Percentiles rank a stretch among this genome's conserved stretches.
Evolutionary conservation across 2,329 filamentous ascomycete genomes (phyloP).

Genomic region (Colletotrichum filicis): DNA sequence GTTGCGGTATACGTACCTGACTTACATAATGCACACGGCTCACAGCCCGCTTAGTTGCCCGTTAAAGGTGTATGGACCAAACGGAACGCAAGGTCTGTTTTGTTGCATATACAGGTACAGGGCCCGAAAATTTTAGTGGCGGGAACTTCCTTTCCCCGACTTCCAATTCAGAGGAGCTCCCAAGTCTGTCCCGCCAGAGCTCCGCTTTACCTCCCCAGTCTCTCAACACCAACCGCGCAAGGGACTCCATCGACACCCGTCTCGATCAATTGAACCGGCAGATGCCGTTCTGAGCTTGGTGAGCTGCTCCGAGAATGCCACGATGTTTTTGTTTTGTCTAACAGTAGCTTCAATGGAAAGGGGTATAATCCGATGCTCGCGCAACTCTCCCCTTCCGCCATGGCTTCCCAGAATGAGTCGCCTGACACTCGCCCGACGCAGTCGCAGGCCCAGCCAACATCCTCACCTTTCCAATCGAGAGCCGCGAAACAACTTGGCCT

Average conservation of each 20-base stretch:
- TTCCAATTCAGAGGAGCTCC: slow-evolving; percentile 21
- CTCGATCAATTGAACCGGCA: slow-evolving; percentile 15
- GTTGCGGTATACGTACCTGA: no score
- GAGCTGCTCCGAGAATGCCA: slow-evolving; percentile 19
- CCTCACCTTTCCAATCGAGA: slow-evolving; percentile 28
- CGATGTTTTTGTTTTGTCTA: slow-evolving; percentile 15
- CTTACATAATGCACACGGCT: no score
- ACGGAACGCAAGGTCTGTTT: not conserved
- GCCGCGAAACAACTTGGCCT: slow-evolving; percentile 68
- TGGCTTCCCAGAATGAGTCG: slow-evolving; percentile 32
- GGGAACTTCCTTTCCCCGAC: slow-evolving; percentile 35
- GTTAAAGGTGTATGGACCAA: not conserved
- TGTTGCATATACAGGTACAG: not conserved
- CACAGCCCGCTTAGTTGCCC: not conserved
- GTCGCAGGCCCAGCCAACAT: slow-evolving; percentile 35
- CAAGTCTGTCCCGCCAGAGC: slow-evolving; percentile 12
- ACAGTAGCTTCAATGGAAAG: slow-evolving; percentile 8
- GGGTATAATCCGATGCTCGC: slow-evolving; percentile 32
- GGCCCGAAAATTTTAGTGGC: slow-evolving; percentile 31
- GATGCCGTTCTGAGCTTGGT: slow-evolving; percentile 20
- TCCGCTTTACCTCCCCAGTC: slow-evolving; percentile 24
- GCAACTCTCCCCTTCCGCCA: slow-evolving; percentile 27
- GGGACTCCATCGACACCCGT: slow-evolving; percentile 15
- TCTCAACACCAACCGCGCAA: slow-evolving; percentile 13
- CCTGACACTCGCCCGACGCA: slow-evolving; percentile 23